phyloP scores from a whole-genome alignment of 2,329 filamentous ascomycete species.

The Dactylellina leptospora region DNA sequence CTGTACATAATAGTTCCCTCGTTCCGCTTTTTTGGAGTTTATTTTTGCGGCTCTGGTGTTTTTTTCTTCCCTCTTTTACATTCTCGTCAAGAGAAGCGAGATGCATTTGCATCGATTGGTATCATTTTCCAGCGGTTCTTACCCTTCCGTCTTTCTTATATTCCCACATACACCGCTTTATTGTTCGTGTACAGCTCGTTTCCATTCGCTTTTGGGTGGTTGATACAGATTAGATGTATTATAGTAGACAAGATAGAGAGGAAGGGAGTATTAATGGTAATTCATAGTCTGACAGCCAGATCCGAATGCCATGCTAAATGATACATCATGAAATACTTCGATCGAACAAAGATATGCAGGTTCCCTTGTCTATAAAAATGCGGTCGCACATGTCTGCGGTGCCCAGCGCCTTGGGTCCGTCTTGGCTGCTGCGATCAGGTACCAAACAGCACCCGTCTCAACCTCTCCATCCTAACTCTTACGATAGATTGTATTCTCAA shows the following conservation, averaged over 20 bases:
- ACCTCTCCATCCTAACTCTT: neutral
- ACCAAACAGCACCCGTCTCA: neutral
- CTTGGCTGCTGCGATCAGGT: constrained; percentile 3
- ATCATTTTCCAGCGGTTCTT: neutral
- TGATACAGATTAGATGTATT: constrained; percentile 1
- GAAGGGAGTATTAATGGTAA: constrained; percentile 8
- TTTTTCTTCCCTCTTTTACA: constrained; percentile 5
- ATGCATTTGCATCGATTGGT: constrained; percentile 17
- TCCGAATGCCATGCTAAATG: neutral
- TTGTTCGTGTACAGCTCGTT: neutral
- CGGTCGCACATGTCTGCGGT: neutral
- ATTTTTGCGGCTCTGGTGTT: constrained; percentile 15
- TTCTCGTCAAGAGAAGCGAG: neutral
- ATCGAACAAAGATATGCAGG: too few species aligned
- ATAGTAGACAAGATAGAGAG: constrained; percentile 9
- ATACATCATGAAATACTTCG: too few species aligned
- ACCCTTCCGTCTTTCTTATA: neutral
- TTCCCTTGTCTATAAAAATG: too few species aligned
- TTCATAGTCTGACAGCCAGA: constrained; percentile 11
- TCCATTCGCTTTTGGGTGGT: neutral
- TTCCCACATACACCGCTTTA: constrained; percentile 20
- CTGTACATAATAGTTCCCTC: neutral
- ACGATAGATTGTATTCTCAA: too few species aligned
- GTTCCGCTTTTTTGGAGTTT: neutral
- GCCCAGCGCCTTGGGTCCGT: constrained; percentile 1